phyloP scores from a whole-genome alignment of 257 asterid species.

The Knoxia roxburghii region DNA sequence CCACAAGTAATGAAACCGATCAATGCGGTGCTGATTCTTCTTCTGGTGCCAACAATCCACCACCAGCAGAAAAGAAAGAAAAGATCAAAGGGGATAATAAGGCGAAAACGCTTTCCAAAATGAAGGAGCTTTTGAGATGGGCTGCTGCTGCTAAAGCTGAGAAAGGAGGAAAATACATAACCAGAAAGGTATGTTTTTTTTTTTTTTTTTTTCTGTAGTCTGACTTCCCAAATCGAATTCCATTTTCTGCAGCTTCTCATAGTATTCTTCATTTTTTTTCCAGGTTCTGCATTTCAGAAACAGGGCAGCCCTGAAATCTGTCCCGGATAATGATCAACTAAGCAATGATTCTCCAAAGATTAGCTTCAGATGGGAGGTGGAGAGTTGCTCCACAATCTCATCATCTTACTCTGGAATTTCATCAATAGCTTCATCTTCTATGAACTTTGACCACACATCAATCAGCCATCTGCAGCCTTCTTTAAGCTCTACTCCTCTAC shows the following conservation, averaged over 20 bases:
- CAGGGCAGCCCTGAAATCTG: conserved; percentile 35
- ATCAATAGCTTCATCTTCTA: conserved; percentile 30
- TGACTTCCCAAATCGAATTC: too few species aligned
- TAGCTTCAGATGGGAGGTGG: conserved; percentile 70
- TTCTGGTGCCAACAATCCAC: not conserved
- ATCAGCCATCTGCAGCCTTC: conserved; percentile 20
- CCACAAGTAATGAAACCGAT: conserved; percentile 16
- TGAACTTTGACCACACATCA: conserved; percentile 17
- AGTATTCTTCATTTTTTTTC: not conserved
- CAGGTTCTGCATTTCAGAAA: conserved; percentile 54
- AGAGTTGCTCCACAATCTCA: conserved; percentile 55
- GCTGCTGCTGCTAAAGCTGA: conserved; percentile 57
- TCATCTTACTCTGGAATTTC: conserved; percentile 42
- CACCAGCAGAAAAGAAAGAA: conserved; percentile 34
- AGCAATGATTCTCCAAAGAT: conserved; percentile 75
- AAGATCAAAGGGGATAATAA: conserved; percentile 41
- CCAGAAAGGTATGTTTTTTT: conserved; percentile 43
- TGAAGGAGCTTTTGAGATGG: conserved; percentile 75
- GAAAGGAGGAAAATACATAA: conserved; percentile 45
- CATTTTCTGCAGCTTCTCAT: too few species aligned
- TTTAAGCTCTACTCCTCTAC: conserved; percentile 35
- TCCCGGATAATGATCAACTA: conserved; percentile 42
- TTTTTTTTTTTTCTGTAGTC: not conserved
- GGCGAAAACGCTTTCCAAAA: conserved; percentile 39
- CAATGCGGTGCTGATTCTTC: conserved; percentile 13